Evolutionary conservation across 2,329 filamentous ascomycete genomes (phyloP).

Genomic region (Knoxdaviesia proteae): DNA sequence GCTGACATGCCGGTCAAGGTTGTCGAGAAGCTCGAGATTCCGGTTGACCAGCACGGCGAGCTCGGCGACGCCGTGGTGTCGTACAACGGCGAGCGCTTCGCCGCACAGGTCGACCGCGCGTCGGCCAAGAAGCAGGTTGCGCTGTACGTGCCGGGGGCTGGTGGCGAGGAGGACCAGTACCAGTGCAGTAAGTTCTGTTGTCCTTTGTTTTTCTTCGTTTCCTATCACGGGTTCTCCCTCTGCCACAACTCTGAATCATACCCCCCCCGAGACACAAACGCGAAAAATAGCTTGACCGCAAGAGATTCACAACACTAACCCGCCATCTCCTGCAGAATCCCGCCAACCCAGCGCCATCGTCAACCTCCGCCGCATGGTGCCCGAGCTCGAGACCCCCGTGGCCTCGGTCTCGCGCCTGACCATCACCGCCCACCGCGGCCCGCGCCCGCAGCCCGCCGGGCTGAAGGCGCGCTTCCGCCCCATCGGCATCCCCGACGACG

Average conservation of each 20-base stretch:
- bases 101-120: conserved; percentile 30
- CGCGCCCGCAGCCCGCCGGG: conserved; percentile 45
- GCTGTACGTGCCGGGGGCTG: conserved; percentile 3
- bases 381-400: not conserved
- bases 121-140: conserved; percentile 18
- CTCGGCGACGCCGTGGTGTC: conserved; percentile 32
- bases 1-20: conserved; percentile 46
- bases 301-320: not conserved
- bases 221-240: too few species aligned
- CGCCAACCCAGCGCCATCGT: conserved; percentile 2
- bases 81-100: conserved; percentile 43
- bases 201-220: too few species aligned
- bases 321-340: not conserved
- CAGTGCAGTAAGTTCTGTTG: conserved; percentile 2
- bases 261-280: too few species aligned
- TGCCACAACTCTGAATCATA: too few species aligned
- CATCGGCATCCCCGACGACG: conserved; percentile 35
- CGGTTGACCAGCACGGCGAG: conserved; percentile 26
- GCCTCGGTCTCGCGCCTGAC: conserved; percentile 1
- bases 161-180: conserved; percentile 3
- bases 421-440: conserved; percentile 13
- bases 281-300: too few species aligned
- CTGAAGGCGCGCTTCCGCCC: conserved; percentile 48
- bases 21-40: conserved; percentile 42
- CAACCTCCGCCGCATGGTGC: conserved; percentile 2